Evolutionary conservation across 495 filamentous ascomycete species (phyloP).

Genomic region (Xylaria bambusicola): DNA sequence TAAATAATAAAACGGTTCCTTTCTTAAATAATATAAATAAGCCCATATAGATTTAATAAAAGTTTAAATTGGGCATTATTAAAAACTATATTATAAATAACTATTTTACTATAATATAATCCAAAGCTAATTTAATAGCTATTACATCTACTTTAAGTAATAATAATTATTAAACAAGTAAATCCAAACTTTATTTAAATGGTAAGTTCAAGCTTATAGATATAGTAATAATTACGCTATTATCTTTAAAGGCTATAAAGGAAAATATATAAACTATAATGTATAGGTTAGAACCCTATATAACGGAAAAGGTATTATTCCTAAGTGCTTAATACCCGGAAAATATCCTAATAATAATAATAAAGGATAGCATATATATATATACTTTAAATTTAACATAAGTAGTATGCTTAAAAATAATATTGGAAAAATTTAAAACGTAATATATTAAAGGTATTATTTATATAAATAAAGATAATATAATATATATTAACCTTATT

Average conservation of each 20-base stretch:
- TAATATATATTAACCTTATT: background rate
- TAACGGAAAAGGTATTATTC: background rate
- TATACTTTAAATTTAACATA: background rate
- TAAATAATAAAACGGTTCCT: background rate
- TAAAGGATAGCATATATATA: background rate
- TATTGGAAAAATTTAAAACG: background rate
- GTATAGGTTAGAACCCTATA: background rate
- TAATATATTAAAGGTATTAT: background rate
- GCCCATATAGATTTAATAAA: background rate
- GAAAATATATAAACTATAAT: background rate
- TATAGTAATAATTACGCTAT: background rate
- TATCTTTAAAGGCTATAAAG: background rate
- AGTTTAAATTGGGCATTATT: background rate
- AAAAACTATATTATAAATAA: background rate
- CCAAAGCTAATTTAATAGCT: background rate
- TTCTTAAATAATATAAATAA: background rate
- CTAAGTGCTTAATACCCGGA: background rate
- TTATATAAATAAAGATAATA: background rate
- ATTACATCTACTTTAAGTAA: background rate
- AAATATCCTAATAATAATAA: background rate
- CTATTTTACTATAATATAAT: background rate
- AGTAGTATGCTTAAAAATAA: background rate
- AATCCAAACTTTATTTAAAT: background rate
- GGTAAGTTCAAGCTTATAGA: background rate
- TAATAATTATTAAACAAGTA: background rate